Evolutionary conservation across 2,329 filamentous ascomycete species (phyloP).

Genomic region (Aspergillus viridinutans): DNA sequence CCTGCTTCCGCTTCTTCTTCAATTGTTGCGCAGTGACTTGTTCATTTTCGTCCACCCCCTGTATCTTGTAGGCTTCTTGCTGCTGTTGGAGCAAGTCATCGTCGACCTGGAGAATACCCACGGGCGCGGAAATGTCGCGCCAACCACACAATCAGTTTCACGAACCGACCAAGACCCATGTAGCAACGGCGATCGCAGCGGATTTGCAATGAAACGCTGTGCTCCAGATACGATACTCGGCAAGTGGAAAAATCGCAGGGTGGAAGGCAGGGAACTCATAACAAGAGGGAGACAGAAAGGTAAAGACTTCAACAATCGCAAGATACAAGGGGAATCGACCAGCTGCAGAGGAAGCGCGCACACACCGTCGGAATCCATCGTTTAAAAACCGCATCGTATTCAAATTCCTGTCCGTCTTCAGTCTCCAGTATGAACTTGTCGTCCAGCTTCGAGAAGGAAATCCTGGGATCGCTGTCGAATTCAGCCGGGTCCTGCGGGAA

Average conservation of each 20-base stretch:
- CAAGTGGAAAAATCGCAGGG: conserved; percentile 1
- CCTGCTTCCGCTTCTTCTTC: conserved; percentile 52
- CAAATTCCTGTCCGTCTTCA: conserved; percentile 78
- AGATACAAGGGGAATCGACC: conserved; percentile 9
- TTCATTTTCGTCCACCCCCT: conserved; percentile 56
- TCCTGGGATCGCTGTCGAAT: conserved; percentile 74
- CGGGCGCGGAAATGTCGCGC: conserved; percentile 24
- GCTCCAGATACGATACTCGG: neutral
- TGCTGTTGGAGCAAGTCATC: conserved; percentile 59
- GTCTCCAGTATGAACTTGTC: conserved; percentile 79
- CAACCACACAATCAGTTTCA: conserved; percentile 33
- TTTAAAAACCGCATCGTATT: conserved; percentile 67
- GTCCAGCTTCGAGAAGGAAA: conserved; percentile 81
- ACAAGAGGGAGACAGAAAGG: conserved; percentile 2
- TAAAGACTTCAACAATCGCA: conserved; percentile 13
- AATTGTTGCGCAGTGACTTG: conserved; percentile 40
- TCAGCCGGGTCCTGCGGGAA: conserved; percentile 58
- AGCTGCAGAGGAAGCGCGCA: conserved; percentile 19
- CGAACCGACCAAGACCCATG: conserved; percentile 19
- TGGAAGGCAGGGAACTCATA: conserved; percentile 3
- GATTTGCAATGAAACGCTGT: conserved; percentile 11
- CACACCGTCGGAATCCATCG: conserved; percentile 69
- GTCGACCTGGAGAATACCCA: conserved; percentile 49
- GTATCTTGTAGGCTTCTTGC: conserved; percentile 57
- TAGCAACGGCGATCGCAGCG: conserved; percentile 11